Conservation (phyloP, 345 rosid species). For the Moricandia arvensis region DNA sequence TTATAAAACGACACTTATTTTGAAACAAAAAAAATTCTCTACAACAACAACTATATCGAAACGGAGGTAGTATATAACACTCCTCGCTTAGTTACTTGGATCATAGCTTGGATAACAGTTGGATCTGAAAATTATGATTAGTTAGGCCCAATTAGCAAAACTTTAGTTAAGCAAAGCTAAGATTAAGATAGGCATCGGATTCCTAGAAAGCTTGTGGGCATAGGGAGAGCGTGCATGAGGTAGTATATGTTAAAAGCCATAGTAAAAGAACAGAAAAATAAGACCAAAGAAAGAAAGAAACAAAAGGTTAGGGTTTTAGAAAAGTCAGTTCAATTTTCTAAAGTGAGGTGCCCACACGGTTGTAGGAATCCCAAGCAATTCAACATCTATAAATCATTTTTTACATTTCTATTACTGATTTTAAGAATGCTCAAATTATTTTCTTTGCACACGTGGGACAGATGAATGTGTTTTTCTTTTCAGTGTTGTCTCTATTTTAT, state of each 20-base stretch:
- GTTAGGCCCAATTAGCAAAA: conserved; percentile 25
- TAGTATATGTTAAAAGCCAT: conserved; percentile 17
- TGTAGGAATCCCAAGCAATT: conserved; percentile 74
- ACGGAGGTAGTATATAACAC: too few relatives aligned
- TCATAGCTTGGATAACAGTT: not conserved
- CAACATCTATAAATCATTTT: conserved; percentile 34
- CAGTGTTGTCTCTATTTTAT: not conserved
- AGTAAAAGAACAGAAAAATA: conserved; percentile 3
- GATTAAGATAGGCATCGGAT: conserved; percentile 60
- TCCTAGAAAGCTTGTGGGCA: conserved; percentile 46
- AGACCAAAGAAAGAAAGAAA: not conserved
- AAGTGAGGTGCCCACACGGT: conserved; percentile 50
- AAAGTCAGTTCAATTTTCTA: conserved; percentile 66
- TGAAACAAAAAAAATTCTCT: too few relatives aligned
- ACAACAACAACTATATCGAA: too few relatives aligned
- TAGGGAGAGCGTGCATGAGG: conserved; percentile 38
- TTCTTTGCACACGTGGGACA: conserved; percentile 38
- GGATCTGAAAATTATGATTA: not conserved
- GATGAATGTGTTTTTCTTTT: not conserved
- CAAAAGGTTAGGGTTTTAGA: conserved; percentile 31
- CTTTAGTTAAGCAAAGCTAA: conserved; percentile 11
- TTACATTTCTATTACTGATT: not conserved
- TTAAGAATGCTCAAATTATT: conserved; percentile 14
- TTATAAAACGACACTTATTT: too few relatives aligned
- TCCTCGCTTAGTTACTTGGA: not conserved